Evolutionary conservation across 75 land plant genomes (phyloP).

Genomic region (Pseudotsuga menziesii): DNA sequence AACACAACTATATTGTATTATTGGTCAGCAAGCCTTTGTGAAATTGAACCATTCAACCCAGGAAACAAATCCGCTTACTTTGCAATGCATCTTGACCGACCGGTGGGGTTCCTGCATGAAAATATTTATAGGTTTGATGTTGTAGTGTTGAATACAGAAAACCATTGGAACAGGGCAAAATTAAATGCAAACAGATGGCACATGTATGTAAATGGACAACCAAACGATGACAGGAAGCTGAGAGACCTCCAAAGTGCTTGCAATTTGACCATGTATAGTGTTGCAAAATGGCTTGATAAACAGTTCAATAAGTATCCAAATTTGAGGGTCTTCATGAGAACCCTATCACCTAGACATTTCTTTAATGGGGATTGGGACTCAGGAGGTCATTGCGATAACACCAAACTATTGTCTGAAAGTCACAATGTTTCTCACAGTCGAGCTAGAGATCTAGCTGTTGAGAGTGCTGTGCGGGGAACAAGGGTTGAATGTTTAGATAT

Average conservation of each 20-base stretch:
- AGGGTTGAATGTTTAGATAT: constrained; percentile 66
- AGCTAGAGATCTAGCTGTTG: constrained; percentile 47
- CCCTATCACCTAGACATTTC: constrained; percentile 86
- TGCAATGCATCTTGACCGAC: constrained; percentile 90
- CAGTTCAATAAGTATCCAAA: constrained; percentile 40
- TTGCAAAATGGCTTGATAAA: constrained; percentile 52
- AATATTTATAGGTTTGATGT: constrained; percentile 60
- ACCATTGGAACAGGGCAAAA: constrained; percentile 96
- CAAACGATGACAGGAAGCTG: constrained; percentile 19
- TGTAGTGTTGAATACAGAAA: constrained; percentile 82
- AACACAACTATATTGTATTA: constrained; percentile 79
- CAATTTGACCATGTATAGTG: constrained; percentile 47
- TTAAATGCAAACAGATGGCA: constrained; percentile 61
- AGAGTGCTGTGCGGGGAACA: constrained; percentile 55
- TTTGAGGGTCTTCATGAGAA: constrained; percentile 52
- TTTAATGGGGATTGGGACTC: constrained; percentile 90
- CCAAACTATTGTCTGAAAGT: constrained; percentile 30
- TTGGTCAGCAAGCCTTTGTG: constrained; percentile 83
- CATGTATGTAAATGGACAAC: constrained; percentile 58
- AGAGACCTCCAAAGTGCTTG: constrained; percentile 40
- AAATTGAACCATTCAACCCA: constrained; percentile 41
- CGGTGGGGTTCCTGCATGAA: constrained; percentile 48
- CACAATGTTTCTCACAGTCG: constrained; percentile 29
- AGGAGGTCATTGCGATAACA: constrained; percentile 80
- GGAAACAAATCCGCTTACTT: constrained; percentile 21